Percentiles rank a stretch among this genome's conserved stretches.
Conservation (phyloP, 2,329 filamentous ascomycete genomes). For the Catunica adiposa region DNA sequence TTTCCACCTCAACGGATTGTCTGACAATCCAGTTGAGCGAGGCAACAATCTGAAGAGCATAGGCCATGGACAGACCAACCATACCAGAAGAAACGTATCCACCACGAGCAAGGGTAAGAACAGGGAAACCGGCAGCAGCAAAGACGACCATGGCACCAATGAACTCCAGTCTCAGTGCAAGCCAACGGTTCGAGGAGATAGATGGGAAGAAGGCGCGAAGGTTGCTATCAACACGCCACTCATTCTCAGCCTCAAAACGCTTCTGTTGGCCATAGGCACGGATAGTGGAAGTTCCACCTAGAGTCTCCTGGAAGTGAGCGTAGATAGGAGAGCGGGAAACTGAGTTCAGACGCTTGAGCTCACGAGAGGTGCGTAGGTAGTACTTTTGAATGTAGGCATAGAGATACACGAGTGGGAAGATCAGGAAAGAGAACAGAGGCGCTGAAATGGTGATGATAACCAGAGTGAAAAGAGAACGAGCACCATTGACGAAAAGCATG, state of each 20-base stretch:
- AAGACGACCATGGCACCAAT: conserved; percentile 91
- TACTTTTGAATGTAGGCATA: conserved; percentile 95
- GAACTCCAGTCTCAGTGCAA: conserved; percentile 87
- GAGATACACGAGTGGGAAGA: conserved; percentile 61
- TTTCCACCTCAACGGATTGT: conserved; percentile 98
- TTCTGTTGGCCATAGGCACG: conserved; percentile 81
- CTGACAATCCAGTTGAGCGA: conserved; percentile 98
- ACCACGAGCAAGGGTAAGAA: conserved; percentile 59
- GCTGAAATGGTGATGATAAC: conserved; percentile 68
- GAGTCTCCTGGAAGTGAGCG: conserved; percentile 93
- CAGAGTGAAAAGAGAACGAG: conserved; percentile 66
- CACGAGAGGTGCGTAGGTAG: conserved; percentile 87
- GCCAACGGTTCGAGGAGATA: conserved; percentile 85
- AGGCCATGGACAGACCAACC: conserved; percentile 91
- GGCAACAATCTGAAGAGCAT: conserved; percentile 90
- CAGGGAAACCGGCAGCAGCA: conserved; percentile 63
- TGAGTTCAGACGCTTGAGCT: conserved; percentile 90
- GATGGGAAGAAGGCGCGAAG: conserved; percentile 89
- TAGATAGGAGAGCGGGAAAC: conserved; percentile 92
- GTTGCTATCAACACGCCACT: conserved; percentile 94
- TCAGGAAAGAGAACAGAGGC: conserved; percentile 63
- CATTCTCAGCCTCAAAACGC: conserved; percentile 81
- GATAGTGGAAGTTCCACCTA: conserved; percentile 88
- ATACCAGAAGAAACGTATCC: conserved; percentile 50
- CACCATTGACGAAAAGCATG: conserved; percentile 73